Evolutionary conservation across 441 rosid genomes (phyloP).

Genomic region (Eruca vesicaria): DNA sequence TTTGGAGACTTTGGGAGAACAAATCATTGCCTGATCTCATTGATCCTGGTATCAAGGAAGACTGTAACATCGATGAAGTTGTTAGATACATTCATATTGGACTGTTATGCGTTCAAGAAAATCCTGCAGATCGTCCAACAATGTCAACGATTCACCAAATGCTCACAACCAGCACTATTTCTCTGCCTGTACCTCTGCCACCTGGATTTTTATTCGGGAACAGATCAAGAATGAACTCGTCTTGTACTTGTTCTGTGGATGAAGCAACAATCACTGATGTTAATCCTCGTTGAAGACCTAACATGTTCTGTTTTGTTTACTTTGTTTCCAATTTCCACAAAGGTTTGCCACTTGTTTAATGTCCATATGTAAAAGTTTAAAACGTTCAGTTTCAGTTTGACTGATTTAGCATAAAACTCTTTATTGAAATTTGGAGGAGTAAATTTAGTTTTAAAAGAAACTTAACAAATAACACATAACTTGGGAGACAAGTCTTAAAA

Average conservation of each 20-base stretch:
- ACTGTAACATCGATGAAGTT: slow-evolving; percentile 12
- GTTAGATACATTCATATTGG: slow-evolving; percentile 41
- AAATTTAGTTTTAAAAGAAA: too few species aligned
- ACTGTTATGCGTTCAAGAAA: slow-evolving; percentile 56
- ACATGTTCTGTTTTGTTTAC: background rate
- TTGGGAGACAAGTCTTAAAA: too few species aligned
- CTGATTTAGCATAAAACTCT: too few species aligned
- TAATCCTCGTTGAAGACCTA: slow-evolving; percentile 18
- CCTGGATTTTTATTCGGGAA: slow-evolving; percentile 22
- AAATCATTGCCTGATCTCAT: slow-evolving; percentile 23
- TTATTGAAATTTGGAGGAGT: too few species aligned
- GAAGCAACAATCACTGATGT: slow-evolving; percentile 25
- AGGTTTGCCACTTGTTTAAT: too few species aligned
- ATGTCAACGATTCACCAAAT: slow-evolving; percentile 13
- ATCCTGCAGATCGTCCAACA: slow-evolving; percentile 47
- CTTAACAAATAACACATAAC: too few species aligned
- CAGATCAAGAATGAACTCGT: background rate
- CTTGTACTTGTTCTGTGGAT: slow-evolving; percentile 22
- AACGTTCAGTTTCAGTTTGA: too few species aligned
- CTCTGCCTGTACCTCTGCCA: slow-evolving; percentile 14
- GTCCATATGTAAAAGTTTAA: too few species aligned
- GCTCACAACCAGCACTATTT: slow-evolving; percentile 21
- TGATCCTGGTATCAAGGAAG: slow-evolving; percentile 2
- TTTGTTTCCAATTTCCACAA: background rate
- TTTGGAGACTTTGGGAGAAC: slow-evolving; percentile 25